Evolutionary conservation across 345 rosid genomes (phyloP).

Genomic region (Brassica nigra): DNA sequence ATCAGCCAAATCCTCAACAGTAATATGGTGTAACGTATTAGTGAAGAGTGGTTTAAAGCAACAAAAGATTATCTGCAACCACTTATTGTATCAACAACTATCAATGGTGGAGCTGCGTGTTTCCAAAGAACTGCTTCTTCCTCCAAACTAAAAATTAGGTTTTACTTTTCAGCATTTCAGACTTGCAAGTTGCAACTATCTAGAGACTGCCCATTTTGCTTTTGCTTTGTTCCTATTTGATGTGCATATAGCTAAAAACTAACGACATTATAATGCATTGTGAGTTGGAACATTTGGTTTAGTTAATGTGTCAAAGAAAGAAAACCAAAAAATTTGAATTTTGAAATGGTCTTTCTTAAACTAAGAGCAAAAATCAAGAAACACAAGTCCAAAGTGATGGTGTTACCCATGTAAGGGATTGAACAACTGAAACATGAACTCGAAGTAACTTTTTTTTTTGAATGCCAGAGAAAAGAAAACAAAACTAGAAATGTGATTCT

Average conservation of each 20-base stretch:
- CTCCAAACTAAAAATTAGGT: background rate
- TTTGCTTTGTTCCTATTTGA: too few relatives aligned
- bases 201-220: background rate
- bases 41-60: background rate
- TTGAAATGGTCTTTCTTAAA: background rate
- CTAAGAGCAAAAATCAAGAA: conserved; percentile 8
- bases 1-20: conserved; percentile 33
- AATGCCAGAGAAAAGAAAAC: background rate
- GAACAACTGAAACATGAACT: conserved; percentile 16
- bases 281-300: background rate
- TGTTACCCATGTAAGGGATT: background rate
- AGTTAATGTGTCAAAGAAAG: background rate
- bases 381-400: background rate
- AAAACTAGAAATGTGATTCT: conserved; percentile 24
- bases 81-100: background rate
- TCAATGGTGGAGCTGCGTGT: background rate
- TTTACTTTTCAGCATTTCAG: background rate
- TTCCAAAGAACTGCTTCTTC: background rate
- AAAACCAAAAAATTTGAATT: background rate
- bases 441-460: background rate
- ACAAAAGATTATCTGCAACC: background rate
- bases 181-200: conserved; percentile 15
- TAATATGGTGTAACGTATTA: conserved; percentile 1
- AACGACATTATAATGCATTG: background rate
- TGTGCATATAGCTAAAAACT: background rate